These are phyloP conservation scores for Ceratobasidium theobromae DNA, from an alignment of 1,284 basidiomycete species.

Conservation along the genomic window DNA sequence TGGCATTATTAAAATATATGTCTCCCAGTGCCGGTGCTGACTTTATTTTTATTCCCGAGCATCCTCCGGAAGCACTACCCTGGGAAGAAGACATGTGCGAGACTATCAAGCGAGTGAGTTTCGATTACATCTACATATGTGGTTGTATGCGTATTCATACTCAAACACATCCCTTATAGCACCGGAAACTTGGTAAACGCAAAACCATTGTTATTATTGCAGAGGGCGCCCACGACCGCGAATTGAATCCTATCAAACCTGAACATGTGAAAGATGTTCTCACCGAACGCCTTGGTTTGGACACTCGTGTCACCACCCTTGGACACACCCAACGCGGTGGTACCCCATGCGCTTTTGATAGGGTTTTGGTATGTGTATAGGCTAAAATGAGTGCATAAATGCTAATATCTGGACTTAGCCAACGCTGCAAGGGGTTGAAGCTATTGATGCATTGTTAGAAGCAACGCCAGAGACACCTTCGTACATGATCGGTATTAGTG, in stretches of 20 bases:
- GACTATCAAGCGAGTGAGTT: slow-evolving; percentile 72
- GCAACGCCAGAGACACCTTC: slow-evolving; percentile 88
- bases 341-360: slow-evolving; percentile 87
- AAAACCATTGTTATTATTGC: slow-evolving; percentile 99
- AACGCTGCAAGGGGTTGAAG: slow-evolving; percentile 92
- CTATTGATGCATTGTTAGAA: slow-evolving; percentile 87
- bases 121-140: not conserved
- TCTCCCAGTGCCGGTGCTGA: slow-evolving; percentile 81
- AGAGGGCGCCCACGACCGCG: slow-evolving; percentile 87
- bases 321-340: slow-evolving; percentile 98
- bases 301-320: slow-evolving; percentile 96
- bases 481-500: slow-evolving; percentile 95
- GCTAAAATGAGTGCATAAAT: not conserved
- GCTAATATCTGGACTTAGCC: slow-evolving; percentile 55
- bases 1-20: slow-evolving; percentile 33
- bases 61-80: slow-evolving; percentile 72
- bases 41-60: slow-evolving; percentile 96
- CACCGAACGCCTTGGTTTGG: slow-evolving; percentile 82
- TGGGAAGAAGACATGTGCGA: slow-evolving; percentile 95
- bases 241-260: slow-evolving; percentile 87
- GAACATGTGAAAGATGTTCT: slow-evolving; percentile 91
- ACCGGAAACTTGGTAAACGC: slow-evolving; percentile 89
- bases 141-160: not conserved
- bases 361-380: slow-evolving; percentile 69
- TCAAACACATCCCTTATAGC: slow-evolving; percentile 51